Evolutionary conservation across 2,329 filamentous ascomycete genomes (phyloP), one percentile per base, ranked within the genome.

Genomic region (Xylaria sp.): DNA sequence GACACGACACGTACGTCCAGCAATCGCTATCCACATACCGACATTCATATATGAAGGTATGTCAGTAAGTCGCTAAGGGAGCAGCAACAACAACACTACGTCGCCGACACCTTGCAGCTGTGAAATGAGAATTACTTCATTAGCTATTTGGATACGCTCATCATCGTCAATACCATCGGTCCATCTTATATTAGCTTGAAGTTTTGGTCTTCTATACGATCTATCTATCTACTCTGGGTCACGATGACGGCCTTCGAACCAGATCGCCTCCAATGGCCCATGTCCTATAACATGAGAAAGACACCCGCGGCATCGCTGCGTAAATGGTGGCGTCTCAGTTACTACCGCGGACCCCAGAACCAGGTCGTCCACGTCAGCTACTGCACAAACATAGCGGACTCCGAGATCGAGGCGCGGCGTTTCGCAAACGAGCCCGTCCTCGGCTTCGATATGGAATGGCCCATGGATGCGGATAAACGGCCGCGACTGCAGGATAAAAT

Each of bases 401-500:
- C 67, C 1, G 67, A 70, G 34, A 49, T 13, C 2, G 58, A 69
- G n/a, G 69, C 68, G 1, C 59, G 39, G 16, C 52, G 58, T 1
- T 70, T 70, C n/a, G 52, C 64, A 8, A 37, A 67, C n/a, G 64
- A 67, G 34, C 58, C 64, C 3, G 65, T 70, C 8, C 11, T 71
- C 1, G 69, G 68, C 3, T 70, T 71, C 35, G 68, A 70, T 37
- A 70, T 70, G 68, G 68, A 70, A 59, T 71, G 69, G 69, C 60
- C 63, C 2, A 60, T 58, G 58, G 55, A 64, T 5, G 42, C 59
- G 0, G 18, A 66, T 5, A 56, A 49, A 13, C 46, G 54, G 1
- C 48, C 58, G 6, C 58, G 39, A 4, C 48, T 68, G 16, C 60
- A 64, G 30, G 65, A 67, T 1, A 70, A 69, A 42, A 56, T 69